Conservation (phyloP, 208 protist genomes). For the Acanthamoeba comandoni region DNA sequence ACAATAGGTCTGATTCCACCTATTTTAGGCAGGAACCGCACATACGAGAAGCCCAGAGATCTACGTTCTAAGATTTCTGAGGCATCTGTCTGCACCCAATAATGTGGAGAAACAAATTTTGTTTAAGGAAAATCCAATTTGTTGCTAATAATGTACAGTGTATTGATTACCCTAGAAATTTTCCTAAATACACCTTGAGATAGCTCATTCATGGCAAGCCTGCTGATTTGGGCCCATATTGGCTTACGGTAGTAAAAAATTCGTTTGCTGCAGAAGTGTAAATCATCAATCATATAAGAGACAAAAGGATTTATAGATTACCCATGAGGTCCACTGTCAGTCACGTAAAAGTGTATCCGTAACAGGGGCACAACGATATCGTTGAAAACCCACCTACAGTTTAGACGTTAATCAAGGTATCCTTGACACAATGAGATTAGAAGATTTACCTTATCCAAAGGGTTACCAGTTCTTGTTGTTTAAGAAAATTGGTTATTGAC, state of each 20-base stretch:
- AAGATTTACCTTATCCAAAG: too few species aligned
- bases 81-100: too few species aligned
- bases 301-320: slow-evolving; percentile 17
- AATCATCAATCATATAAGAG: neutral
- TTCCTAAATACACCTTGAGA: slow-evolving; percentile 19
- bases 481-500: neutral
- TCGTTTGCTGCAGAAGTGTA: slow-evolving; percentile 5
- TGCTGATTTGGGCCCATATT: slow-evolving; percentile 60
- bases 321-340: slow-evolving; percentile 54
- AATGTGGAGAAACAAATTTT: too few species aligned
- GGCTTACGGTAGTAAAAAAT: slow-evolving; percentile 74
- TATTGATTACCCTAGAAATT: slow-evolving; percentile 5
- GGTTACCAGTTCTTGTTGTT: too few species aligned
- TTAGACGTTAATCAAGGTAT: neutral
- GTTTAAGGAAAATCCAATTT: too few species aligned
- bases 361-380: slow-evolving; percentile 39
- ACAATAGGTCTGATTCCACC: slow-evolving; percentile 62
- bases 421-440: too few species aligned
- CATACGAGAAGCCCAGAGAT: slow-evolving; percentile 58
- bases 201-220: slow-evolving; percentile 56
- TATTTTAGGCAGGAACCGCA: slow-evolving; percentile 68
- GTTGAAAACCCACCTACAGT: slow-evolving; percentile 38
- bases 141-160: too few species aligned
- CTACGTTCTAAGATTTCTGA: too few species aligned
- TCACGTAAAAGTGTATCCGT: slow-evolving; percentile 71